Conservation (phyloP, 306 rosid species). For the Senna siamea region DNA sequence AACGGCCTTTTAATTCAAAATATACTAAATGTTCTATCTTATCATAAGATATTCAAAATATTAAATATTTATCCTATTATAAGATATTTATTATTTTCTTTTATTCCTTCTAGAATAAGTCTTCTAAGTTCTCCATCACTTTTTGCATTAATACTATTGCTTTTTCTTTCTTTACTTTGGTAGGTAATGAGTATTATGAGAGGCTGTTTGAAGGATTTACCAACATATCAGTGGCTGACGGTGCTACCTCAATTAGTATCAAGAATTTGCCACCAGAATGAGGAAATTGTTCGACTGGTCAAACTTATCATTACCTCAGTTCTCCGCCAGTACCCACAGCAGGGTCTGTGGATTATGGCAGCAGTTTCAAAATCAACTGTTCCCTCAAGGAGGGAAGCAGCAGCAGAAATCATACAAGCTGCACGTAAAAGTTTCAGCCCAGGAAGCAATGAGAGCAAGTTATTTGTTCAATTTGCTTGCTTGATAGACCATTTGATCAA, state of each 20-base stretch:
- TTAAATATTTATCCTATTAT: too few species aligned
- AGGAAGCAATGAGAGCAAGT: conserved; percentile 72
- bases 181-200: conserved; percentile 74
- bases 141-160: conserved; percentile 32
- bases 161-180: conserved; percentile 41
- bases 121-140: too few species aligned
- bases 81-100: too few species aligned
- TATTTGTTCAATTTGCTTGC: conserved; percentile 88
- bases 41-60: too few species aligned
- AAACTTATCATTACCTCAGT: conserved; percentile 82
- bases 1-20: too few species aligned
- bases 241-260: conserved; percentile 97
- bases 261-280: conserved; percentile 96
- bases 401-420: conserved; percentile 91
- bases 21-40: too few species aligned
- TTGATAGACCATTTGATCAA: conserved; percentile 88
- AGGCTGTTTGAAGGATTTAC: conserved; percentile 92
- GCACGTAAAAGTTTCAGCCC: conserved; percentile 75
- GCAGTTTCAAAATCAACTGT: conserved; percentile 96
- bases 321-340: conserved; percentile 86
- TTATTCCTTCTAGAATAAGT: too few species aligned
- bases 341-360: conserved; percentile 97
- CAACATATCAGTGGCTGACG: conserved; percentile 91
- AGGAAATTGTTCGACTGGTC: conserved; percentile 79
- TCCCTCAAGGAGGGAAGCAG: conserved; percentile 92